phyloP scores from a whole-genome alignment of 176 grass and related monocot genomes.

The Bonia amplexicaulis region DNA sequence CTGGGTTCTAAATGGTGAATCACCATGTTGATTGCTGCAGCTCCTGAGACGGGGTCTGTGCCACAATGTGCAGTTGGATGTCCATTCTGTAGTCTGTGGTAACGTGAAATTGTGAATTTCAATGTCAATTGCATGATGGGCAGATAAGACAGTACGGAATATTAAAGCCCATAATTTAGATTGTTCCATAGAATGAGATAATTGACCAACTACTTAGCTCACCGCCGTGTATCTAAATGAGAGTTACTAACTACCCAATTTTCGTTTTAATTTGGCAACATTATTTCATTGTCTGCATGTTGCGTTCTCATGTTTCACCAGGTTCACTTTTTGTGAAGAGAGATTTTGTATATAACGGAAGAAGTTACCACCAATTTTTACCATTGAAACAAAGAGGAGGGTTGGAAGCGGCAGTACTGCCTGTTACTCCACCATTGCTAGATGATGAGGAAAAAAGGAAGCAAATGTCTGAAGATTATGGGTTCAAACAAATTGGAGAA shows the following conservation, averaged over 20 bases:
- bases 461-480: constrained; percentile 69
- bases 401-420: constrained; percentile 43
- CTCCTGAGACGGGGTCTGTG: too few relatives aligned
- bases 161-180: constrained; percentile 9
- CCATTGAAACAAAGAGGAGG: constrained; percentile 18
- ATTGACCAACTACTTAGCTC: background rate
- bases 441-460: constrained; percentile 55
- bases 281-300: background rate
- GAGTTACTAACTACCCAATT: background rate
- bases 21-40: too few relatives aligned
- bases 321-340: constrained; percentile 35
- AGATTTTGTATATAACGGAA: constrained; percentile 10
- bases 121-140: background rate
- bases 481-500: constrained; percentile 87
- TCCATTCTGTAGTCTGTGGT: background rate
- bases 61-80: background rate
- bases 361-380: constrained; percentile 26
- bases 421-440: constrained; percentile 30
- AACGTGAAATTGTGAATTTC: background rate
- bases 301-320: background rate
- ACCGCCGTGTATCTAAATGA: background rate
- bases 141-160: background rate
- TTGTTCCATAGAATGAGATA: background rate
- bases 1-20: background rate
- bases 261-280: background rate